A percentile compares a stretch with the other conserved stretches of the same genome.
These are phyloP conservation scores for Xerocomellus chrysenteron DNA, from an alignment of 768 basidiomycete species.

Conservation along the genomic window DNA sequence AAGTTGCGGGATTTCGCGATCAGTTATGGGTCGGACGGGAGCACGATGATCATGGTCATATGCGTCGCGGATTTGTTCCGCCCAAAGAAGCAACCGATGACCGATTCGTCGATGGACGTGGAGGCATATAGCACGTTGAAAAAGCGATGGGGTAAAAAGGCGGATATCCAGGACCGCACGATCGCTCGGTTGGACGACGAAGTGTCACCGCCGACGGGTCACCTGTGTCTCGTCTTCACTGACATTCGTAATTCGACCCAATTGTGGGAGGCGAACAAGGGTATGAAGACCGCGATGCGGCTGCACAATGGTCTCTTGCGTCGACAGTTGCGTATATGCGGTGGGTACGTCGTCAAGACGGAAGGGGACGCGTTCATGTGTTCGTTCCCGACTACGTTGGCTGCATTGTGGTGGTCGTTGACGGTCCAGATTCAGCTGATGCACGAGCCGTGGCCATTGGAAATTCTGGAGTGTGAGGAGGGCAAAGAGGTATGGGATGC, in stretches of 20 bases:
- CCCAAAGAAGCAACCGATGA: slow-evolving; percentile 41
- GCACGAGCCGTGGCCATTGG: slow-evolving; percentile 84
- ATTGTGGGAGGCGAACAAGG: slow-evolving; percentile 93
- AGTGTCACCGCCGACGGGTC: slow-evolving; percentile 81
- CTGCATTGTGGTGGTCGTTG: slow-evolving; percentile 89
- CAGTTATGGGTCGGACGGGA: slow-evolving; percentile 91
- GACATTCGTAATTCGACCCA: slow-evolving; percentile 97
- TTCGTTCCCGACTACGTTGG: slow-evolving; percentile 85
- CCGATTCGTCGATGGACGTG: slow-evolving; percentile 39
- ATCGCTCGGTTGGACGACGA: slow-evolving; percentile 70
- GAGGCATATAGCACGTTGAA: slow-evolving; percentile 28
- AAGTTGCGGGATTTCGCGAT: slow-evolving; percentile 96
- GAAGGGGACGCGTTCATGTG: slow-evolving; percentile 99
- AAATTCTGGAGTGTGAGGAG: slow-evolving; percentile 90
- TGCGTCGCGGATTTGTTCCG: slow-evolving; percentile 77
- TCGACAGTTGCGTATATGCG: slow-evolving; percentile 81
- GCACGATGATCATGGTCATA: slow-evolving; percentile 98
- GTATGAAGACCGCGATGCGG: slow-evolving; percentile 92
- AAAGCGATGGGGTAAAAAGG: slow-evolving; percentile 41
- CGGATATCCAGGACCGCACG: slow-evolving; percentile 54
- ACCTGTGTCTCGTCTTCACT: slow-evolving; percentile 93
- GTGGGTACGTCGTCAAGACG: slow-evolving; percentile 98
- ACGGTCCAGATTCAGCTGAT: slow-evolving; percentile 83
- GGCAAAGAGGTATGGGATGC: slow-evolving; percentile 76
- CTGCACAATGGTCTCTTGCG: slow-evolving; percentile 87